These are phyloP conservation scores for Hanseniaspora vineae DNA, from an alignment of 805 yeast species.

Conservation along the genomic window DNA sequence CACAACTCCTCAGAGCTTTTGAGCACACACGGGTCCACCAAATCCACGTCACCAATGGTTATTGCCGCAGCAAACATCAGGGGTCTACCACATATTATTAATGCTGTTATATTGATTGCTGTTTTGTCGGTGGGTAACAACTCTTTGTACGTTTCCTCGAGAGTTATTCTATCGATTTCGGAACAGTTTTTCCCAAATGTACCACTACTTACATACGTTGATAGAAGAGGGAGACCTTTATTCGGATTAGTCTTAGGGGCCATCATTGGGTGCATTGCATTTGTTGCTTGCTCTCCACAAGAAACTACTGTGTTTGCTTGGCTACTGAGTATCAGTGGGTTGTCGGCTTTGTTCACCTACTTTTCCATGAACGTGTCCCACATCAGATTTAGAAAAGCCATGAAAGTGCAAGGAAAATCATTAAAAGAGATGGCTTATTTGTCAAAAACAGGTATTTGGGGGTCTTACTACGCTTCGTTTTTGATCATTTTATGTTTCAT, in stretches of 20 bases:
- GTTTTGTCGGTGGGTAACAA: slow-evolving; percentile 55
- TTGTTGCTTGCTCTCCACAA: slow-evolving; percentile 38
- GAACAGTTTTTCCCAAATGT: slow-evolving; percentile 48
- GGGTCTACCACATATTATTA: slow-evolving; percentile 35
- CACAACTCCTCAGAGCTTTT: slow-evolving; percentile 30
- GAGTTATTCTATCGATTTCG: slow-evolving; percentile 46
- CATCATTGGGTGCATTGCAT: slow-evolving; percentile 50
- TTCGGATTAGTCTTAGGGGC: slow-evolving; percentile 44
- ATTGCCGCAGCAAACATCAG: slow-evolving; percentile 25
- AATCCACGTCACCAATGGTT: slow-evolving; percentile 38
- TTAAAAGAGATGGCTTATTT: slow-evolving; percentile 35
- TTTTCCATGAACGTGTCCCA: slow-evolving; percentile 50
- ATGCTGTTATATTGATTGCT: slow-evolving; percentile 35
- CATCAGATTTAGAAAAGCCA: slow-evolving; percentile 54
- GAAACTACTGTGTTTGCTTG: slow-evolving; percentile 52
- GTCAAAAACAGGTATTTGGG: slow-evolving; percentile 36
- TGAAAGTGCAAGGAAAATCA: slow-evolving; percentile 38
- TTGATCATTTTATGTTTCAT: slow-evolving; percentile 36
- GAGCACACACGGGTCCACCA: slow-evolving; percentile 27
- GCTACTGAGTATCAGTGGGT: slow-evolving; percentile 62
- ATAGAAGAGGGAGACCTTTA: slow-evolving; percentile 48
- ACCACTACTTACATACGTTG: slow-evolving; percentile 33
- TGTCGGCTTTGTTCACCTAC: slow-evolving; percentile 67
- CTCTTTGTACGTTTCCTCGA: slow-evolving; percentile 56
- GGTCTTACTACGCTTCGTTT: slow-evolving; percentile 37